Evolutionary conservation across 805 yeast genomes (phyloP).

Genomic region (Vanderwaltozyma polyspora): DNA sequence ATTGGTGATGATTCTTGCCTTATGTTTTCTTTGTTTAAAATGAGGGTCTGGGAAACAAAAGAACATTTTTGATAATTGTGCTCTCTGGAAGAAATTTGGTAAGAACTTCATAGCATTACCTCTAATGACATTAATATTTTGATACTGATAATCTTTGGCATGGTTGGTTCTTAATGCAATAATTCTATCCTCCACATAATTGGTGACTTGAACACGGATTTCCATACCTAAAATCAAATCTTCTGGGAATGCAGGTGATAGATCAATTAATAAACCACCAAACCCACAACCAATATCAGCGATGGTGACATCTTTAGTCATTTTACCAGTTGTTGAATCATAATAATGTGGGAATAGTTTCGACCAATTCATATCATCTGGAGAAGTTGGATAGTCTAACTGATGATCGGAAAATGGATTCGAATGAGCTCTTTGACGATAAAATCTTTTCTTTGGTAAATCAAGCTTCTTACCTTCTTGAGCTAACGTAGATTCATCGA

Average conservation of each 20-base stretch:
- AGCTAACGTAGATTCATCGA: slow-evolving; percentile 26
- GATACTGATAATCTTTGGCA: slow-evolving; percentile 35
- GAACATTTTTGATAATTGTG: slow-evolving; percentile 81
- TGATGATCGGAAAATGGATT: slow-evolving; percentile 95
- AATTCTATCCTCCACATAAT: slow-evolving; percentile 91
- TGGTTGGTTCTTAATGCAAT: slow-evolving; percentile 60
- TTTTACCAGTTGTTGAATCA: slow-evolving; percentile 29
- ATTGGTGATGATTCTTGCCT: slow-evolving; percentile 88
- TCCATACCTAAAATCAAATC: slow-evolving; percentile 87
- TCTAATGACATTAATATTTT: slow-evolving; percentile 80
- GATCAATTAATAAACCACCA: slow-evolving; percentile 77
- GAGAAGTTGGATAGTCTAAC: slow-evolving; percentile 75
- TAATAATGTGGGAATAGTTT: slow-evolving; percentile 55
- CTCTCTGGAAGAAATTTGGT: slow-evolving; percentile 82
- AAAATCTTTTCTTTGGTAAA: slow-evolving; percentile 75
- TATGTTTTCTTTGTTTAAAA: slow-evolving; percentile 93
- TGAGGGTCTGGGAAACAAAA: slow-evolving; percentile 99
- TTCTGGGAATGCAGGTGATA: slow-evolving; percentile 69
- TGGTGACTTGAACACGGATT: slow-evolving; percentile 93
- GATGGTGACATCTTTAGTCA: slow-evolving; percentile 56
- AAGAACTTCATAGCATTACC: slow-evolving; percentile 96
- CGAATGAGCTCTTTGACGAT: slow-evolving; percentile 95
- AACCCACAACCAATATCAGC: slow-evolving; percentile 98
- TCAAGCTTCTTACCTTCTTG: slow-evolving; percentile 26
- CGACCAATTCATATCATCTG: slow-evolving; percentile 81